These are phyloP conservation scores for Vigna nakashimae DNA, from an alignment of 306 rosid species.

Conservation along the genomic window DNA sequence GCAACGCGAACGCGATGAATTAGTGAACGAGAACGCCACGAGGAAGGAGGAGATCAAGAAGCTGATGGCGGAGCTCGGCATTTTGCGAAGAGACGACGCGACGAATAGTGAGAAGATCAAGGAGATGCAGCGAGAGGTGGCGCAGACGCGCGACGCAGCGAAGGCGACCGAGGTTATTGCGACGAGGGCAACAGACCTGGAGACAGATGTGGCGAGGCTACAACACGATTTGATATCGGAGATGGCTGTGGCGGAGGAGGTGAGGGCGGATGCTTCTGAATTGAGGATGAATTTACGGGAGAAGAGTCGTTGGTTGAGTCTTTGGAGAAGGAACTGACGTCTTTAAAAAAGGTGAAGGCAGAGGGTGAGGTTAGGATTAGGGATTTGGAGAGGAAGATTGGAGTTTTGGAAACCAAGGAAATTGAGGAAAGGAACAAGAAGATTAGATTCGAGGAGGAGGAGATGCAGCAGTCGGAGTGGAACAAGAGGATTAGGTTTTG, in stretches of 20 bases:
- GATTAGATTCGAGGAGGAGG: no score
- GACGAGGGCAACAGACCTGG: conserved; percentile 71
- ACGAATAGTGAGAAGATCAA: conserved; percentile 57
- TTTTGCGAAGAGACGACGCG: conserved; percentile 49
- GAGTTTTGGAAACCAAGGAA: no score
- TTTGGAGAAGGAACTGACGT: no score
- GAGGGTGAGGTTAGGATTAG: no score
- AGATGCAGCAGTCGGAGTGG: no score
- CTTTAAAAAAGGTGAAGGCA: no score
- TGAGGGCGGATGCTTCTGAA: conserved; percentile 44
- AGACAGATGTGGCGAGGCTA: conserved; percentile 78
- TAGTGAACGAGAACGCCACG: conserved; percentile 55
- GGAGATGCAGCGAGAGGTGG: conserved; percentile 60
- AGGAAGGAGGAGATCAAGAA: conserved; percentile 57
- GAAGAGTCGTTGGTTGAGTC: no score
- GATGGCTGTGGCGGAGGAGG: conserved; percentile 55
- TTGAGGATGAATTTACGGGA: no score
- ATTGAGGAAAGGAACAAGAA: no score
- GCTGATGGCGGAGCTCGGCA: conserved; percentile 58
- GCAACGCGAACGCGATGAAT: conserved; percentile 61
- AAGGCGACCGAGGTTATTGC: conserved; percentile 61
- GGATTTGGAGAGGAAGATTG: no score
- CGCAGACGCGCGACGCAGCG: conserved; percentile 46
- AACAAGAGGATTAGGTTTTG: no score
- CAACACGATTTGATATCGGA: conserved; percentile 71